Percentiles rank a stretch among this genome's conserved stretches.
Conservation (phyloP, 306 rosid species). For the Malus orientalis region DNA sequence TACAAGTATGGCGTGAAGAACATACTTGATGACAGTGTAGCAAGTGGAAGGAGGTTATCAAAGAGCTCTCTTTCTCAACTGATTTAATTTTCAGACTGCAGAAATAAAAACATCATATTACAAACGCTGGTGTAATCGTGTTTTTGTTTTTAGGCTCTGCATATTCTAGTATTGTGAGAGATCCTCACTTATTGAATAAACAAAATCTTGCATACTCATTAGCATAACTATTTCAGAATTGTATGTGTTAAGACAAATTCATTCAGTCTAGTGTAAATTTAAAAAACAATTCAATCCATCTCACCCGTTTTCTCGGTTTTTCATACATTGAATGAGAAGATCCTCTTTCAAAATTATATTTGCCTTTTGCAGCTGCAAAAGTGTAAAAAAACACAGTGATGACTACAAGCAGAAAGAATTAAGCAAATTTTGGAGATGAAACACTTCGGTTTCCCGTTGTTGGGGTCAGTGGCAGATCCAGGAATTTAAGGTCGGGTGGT, state of each 20-base stretch:
- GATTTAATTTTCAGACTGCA: not conserved
- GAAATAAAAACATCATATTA: not conserved
- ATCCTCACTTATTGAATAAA: too few relatives aligned
- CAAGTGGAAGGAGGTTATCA: not conserved
- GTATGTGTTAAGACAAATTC: too few relatives aligned
- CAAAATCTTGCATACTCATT: too few relatives aligned
- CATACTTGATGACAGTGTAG: constrained; percentile 14
- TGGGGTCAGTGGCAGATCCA: too few relatives aligned
- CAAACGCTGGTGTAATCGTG: not conserved
- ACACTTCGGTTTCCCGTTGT: not conserved
- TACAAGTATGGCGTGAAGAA: constrained; percentile 4
- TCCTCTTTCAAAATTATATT: not conserved
- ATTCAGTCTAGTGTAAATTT: too few relatives aligned
- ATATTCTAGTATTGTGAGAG: too few relatives aligned
- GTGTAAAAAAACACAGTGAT: not conserved
- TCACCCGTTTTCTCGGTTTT: too few relatives aligned
- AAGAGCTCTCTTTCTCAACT: not conserved
- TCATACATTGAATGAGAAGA: not conserved
- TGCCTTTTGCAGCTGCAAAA: not conserved
- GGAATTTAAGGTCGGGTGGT: too few relatives aligned
- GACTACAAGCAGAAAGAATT: too few relatives aligned
- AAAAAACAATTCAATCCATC: too few relatives aligned
- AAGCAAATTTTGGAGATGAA: not conserved
- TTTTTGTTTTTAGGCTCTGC: not conserved
- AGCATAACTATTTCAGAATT: too few relatives aligned